Evolutionary conservation across 495 filamentous ascomycete genomes (phyloP), one percentile per base, ranked within the genome.

Genomic region (Annulohypoxylon moriforme): DNA sequence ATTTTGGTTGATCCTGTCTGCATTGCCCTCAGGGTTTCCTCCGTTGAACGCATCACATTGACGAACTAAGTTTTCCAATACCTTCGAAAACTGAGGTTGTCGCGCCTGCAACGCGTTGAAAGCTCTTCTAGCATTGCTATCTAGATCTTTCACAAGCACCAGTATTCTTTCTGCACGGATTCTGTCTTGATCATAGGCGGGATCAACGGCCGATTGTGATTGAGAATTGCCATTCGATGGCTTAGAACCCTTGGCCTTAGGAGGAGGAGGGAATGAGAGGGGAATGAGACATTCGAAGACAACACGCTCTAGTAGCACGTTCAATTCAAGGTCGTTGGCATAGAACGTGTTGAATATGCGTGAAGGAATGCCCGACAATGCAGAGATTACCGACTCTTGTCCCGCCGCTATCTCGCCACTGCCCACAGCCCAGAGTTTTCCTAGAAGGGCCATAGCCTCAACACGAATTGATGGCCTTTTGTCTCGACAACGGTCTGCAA

Each of bases 401-500:
- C 92, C 93, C 46, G 89, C 89, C 44, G 92, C 90, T 68, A 99
- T 91, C 67, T 97, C 94, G 20, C 94, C 92, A 18, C 89, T 89
- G 0, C 93, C 95, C 55, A 95, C 94, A 10, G 91, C 96, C 96
- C 96, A 99, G 44, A 97, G 91, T 50, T 90, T 89, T 18, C 89
- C 91, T 11, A 98, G 80, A 29, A 94, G 85, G 36, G 87, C 90
- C 89, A 97, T 97, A 29, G 92, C 94, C 68, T 93, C 94, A 57
- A 90, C 88, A 57, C 95, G 90, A 11, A 99, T 91, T 34, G 87
- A 85, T 14, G 89, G 90, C 75, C 92, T 96, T 50, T 88, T 89
- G 81, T 99, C 96, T 76, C 94, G 93, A 46, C 92, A 92, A 65
- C 96, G 89, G 68, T 98, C 95, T 25, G 92, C 92, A 14, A 99